A percentile compares a stretch with the other conserved stretches of the same genome.
These are phyloP conservation scores for Cucurbita maxima DNA, from an alignment of 306 rosid species.

Conservation along the genomic window DNA sequence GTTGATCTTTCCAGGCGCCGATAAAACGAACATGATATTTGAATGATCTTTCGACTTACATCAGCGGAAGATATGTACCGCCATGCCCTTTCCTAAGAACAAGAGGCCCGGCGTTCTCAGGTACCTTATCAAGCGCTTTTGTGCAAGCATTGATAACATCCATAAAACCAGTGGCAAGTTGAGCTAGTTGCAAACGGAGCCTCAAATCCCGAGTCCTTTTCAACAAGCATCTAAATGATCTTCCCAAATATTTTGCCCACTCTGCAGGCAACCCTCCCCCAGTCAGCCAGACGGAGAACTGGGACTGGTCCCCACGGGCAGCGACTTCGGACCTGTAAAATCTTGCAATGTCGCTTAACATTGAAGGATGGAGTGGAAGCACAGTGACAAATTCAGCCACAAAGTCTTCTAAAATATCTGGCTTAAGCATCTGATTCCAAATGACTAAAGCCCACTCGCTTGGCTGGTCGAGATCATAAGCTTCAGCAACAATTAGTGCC, in stretches of 20 bases:
- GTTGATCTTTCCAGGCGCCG: background rate
- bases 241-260: slow-evolving; percentile 85
- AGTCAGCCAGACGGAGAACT: slow-evolving; percentile 93
- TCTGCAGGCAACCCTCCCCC: slow-evolving; percentile 98
- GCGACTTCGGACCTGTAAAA: slow-evolving; percentile 85
- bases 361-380: slow-evolving; percentile 78
- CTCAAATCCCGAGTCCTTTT: slow-evolving; percentile 80
- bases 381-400: slow-evolving; percentile 86
- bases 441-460: slow-evolving; percentile 96
- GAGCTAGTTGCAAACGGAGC: slow-evolving; percentile 58
- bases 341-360: slow-evolving; percentile 70
- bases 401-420: slow-evolving; percentile 84
- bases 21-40: background rate
- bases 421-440: slow-evolving; percentile 96
- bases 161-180: slow-evolving; percentile 65
- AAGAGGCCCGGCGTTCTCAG: slow-evolving; percentile 72
- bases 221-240: slow-evolving; percentile 81
- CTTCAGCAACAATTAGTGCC: slow-evolving; percentile 92
- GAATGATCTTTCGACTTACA: slow-evolving; percentile 28
- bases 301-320: slow-evolving; percentile 94
- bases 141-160: slow-evolving; percentile 47
- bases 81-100: slow-evolving; percentile 90
- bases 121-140: slow-evolving; percentile 63
- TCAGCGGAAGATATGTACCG: slow-evolving; percentile 85
- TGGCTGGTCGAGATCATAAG: slow-evolving; percentile 89